Conservation (phyloP, 306 rosid genomes). For the Aeschynomene evenia region DNA sequence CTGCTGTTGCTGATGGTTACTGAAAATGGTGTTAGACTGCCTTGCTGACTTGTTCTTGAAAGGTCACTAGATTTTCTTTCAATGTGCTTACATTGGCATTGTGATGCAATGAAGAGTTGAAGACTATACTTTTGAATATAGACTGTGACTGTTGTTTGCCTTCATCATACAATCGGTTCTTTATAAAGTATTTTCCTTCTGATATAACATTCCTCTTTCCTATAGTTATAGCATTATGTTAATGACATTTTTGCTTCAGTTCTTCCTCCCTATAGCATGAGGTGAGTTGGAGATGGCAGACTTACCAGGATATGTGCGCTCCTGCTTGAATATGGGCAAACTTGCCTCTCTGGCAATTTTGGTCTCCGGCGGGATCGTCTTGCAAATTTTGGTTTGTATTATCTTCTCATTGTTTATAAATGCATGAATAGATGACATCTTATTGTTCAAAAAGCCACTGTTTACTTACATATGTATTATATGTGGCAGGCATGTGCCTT, state of each 20-base stretch:
- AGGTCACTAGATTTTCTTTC: background rate
- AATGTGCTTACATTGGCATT: conserved; percentile 2
- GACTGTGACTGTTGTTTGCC: background rate
- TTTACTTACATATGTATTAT: conserved; percentile 30
- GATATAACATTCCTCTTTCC: background rate
- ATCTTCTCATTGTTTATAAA: conserved; percentile 7
- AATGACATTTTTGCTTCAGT: conserved; percentile 39
- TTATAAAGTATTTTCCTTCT: background rate
- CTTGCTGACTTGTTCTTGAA: conserved; percentile 12
- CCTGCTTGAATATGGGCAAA: conserved; percentile 71
- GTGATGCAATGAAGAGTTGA: background rate
- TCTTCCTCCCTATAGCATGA: conserved; percentile 47
- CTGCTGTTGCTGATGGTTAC: background rate
- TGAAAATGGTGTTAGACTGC: conserved; percentile 2
- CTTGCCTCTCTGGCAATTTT: conserved; percentile 76
- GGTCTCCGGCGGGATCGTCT: conserved; percentile 81
- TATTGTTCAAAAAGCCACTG: background rate
- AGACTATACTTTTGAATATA: background rate
- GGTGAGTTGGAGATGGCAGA: conserved; percentile 73
- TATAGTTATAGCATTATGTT: background rate
- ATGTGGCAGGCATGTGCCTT: conserved; percentile 89
- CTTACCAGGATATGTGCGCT: conserved; percentile 62
- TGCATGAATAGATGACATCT: conserved; percentile 6
- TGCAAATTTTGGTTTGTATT: conserved; percentile 84
- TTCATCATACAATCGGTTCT: conserved; percentile 8